Conservation (phyloP, 768 basidiomycete genomes). For the Collybia mongolica region DNA sequence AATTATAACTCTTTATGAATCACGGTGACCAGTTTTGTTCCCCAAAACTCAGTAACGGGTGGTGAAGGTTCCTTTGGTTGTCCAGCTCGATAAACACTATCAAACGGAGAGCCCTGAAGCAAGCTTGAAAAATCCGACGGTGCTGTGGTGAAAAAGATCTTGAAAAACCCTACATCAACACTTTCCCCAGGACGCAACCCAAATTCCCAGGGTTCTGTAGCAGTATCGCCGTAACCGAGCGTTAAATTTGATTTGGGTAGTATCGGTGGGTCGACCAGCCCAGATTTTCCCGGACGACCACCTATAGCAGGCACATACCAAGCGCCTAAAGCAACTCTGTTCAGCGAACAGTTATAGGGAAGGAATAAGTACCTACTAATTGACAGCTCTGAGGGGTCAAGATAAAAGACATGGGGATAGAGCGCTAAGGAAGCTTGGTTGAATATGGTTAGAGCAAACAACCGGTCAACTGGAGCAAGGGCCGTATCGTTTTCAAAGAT, state of each 20-base stretch:
- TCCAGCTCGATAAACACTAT: neutral
- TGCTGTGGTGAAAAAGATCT: constrained; percentile 28
- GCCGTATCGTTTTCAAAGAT: neutral
- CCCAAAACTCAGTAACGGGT: neutral
- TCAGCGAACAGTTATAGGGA: neutral
- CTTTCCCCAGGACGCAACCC: constrained; percentile 19
- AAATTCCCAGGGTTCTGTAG: constrained; percentile 19
- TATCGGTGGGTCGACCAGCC: constrained; percentile 1
- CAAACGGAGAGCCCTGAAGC: constrained; percentile 23
- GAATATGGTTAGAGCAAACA: constrained; percentile 9
- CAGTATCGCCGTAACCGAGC: constrained; percentile 30
- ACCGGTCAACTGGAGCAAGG: neutral
- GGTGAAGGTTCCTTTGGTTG: too few species aligned
- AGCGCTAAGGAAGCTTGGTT: constrained; percentile 8
- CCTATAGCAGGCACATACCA: constrained; percentile 3
- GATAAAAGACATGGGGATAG: constrained; percentile 17
- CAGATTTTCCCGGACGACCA: neutral
- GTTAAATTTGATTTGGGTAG: constrained; percentile 14
- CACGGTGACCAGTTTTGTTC: neutral
- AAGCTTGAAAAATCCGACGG: constrained; percentile 26
- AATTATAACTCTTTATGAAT: neutral
- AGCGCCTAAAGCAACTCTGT: neutral
- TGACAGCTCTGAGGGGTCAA: constrained; percentile 12
- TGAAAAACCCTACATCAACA: constrained; percentile 34
- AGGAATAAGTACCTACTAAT: constrained; percentile 10